Percentiles rank a stretch among this genome's conserved stretches.
Conservation (phyloP, 345 rosid species). For the Murraya paniculata region DNA sequence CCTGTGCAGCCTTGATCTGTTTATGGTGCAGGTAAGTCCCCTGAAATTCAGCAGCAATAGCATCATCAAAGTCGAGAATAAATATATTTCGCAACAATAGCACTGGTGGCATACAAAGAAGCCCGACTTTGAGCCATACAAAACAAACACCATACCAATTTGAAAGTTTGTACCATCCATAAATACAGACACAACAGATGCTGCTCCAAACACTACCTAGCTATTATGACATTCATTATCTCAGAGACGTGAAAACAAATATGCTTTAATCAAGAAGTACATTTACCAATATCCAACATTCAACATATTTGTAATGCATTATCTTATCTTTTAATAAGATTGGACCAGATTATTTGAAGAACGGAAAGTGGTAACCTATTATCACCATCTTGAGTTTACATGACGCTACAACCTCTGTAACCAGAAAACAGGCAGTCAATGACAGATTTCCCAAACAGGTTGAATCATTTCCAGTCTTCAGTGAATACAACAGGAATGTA, state of each 20-base stretch:
- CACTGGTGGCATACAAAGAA: background rate
- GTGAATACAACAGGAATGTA: background rate
- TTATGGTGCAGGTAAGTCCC: slow-evolving; percentile 84
- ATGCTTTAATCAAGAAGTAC: background rate
- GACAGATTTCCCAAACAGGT: background rate
- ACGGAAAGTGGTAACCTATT: background rate
- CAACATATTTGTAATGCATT: background rate
- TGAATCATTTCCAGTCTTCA: background rate
- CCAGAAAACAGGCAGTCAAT: background rate
- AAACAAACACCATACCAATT: background rate
- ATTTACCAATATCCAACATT: background rate
- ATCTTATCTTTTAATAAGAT: background rate
- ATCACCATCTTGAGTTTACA: background rate
- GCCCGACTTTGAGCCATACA: background rate
- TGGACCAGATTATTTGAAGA: background rate
- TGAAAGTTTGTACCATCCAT: background rate
- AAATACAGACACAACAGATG: background rate
- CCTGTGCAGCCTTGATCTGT: slow-evolving; percentile 92
- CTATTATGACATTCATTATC: background rate
- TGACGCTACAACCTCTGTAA: background rate
- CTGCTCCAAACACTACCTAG: background rate
- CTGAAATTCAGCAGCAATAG: slow-evolving; percentile 47
- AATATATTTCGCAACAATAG: background rate
- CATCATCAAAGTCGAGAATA: background rate
- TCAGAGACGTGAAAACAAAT: no score